Evolutionary conservation across 2,329 filamentous ascomycete genomes (phyloP), one percentile per base, ranked within the genome.

Genomic region (Verticillium albo-atrum): DNA sequence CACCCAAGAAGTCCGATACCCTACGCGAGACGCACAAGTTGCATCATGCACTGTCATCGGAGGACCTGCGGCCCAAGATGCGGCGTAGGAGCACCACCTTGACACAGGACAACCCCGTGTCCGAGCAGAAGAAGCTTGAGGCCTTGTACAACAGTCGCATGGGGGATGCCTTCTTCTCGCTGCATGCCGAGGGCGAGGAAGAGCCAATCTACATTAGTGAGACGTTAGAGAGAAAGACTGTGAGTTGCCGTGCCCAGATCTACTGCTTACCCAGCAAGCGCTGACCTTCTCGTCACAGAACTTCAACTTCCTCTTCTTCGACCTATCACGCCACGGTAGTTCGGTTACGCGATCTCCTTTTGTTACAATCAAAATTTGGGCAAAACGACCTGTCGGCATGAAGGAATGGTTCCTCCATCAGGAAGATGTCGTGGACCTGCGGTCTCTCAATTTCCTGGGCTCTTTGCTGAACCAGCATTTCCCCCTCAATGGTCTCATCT

Each of bases 131-230:
- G 72, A 89, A 87, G 70, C 77, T 97, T 50, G 90, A 95, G 72
- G 82, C 88, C 64, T 83, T 91, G 7, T 85, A 90, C 28, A 85
- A 87, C 57, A 84, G 81, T 66, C 82, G 86, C 56, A 87, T 95
- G 74, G 91, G 89, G n/a, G 90, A 97, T 74, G 87, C 89, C 17
- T 97, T 96, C 81, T 95, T 96, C 73, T 90, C 91, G 3, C 71
- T 97, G 56, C 93, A 97, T 72, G 84, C 88, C 53, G 77, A 84
- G 1, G 83, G 77, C 3, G 75, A 86, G 56, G 74, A 81, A 54
- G 88, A 91, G 17, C 92, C 94, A 0, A 77, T 97, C n/a, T 97
- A 97, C 72, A 85, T 97, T 67, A 97, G 92, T 69, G 94, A 98
- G 75, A 80, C 89, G 25, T 84, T 88, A 28, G 84, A 89, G 66